A percentile compares a stretch with the other conserved stretches of the same genome.
Evolutionary conservation across 441 rosid genomes (phyloP).

Genomic region (Eruca vesicaria): DNA sequence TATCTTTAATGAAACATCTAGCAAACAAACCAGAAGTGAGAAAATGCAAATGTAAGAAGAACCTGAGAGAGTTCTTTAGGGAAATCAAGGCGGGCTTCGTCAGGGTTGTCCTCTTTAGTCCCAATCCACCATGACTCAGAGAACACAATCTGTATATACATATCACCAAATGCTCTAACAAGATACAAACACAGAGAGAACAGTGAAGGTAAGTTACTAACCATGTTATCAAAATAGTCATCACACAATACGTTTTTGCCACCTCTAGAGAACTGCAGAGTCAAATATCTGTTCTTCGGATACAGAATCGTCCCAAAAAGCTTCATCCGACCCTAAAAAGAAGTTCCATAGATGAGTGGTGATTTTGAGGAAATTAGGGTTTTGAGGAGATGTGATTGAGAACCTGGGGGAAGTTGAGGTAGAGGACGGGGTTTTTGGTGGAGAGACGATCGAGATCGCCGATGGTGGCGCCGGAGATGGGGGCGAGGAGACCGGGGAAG

Average conservation of each 20-base stretch:
- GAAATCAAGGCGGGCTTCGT: constrained; percentile 73
- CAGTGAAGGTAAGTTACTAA: constrained; percentile 36
- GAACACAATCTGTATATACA: constrained; percentile 65
- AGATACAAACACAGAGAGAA: not conserved
- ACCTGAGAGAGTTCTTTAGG: constrained; percentile 74
- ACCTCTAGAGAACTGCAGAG: constrained; percentile 79
- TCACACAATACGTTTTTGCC: constrained; percentile 88
- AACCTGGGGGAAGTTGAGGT: constrained; percentile 91
- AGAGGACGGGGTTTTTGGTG: constrained; percentile 80
- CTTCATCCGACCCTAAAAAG: constrained; percentile 90
- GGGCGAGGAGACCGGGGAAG: constrained; percentile 86
- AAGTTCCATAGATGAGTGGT: no score
- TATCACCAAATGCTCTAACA: not conserved
- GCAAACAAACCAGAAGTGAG: not conserved
- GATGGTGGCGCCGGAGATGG: constrained; percentile 69
- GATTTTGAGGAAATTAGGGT: not conserved
- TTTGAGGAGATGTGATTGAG: not conserved
- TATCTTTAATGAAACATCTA: not conserved
- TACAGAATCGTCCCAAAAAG: constrained; percentile 82
- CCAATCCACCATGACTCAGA: constrained; percentile 99
- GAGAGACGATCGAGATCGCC: constrained; percentile 84
- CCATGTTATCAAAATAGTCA: constrained; percentile 86
- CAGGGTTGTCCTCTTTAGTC: constrained; percentile 80
- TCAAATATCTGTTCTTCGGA: constrained; percentile 72
- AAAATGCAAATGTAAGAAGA: not conserved